Percentiles rank a stretch among this genome's conserved stretches.
Evolutionary conservation across 2,329 filamentous ascomycete genomes (phyloP).

Genomic region (Penicillium sclerotiorum): DNA sequence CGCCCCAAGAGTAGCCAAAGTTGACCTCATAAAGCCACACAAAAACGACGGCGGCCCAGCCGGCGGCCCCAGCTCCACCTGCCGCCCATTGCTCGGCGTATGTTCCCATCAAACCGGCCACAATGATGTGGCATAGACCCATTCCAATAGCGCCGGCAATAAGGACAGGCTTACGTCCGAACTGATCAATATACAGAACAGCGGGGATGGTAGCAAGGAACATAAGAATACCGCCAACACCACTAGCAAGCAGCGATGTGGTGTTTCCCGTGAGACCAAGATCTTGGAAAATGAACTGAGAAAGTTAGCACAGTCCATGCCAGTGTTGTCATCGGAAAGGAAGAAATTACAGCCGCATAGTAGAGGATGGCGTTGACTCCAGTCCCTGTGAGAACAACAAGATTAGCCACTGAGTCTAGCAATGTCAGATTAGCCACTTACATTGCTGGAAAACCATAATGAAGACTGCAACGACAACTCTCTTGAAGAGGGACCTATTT

Average conservation of each 20-base stretch:
- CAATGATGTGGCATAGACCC: constrained; percentile 68
- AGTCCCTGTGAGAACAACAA: constrained; percentile 15
- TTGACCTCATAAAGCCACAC: constrained; percentile 70
- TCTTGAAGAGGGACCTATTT: constrained; percentile 49
- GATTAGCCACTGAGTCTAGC: constrained; percentile 5
- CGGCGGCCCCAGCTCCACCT: constrained; percentile 60
- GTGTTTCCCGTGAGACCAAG: constrained; percentile 32
- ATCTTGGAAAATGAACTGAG: constrained; percentile 23
- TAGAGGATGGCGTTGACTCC: constrained; percentile 19
- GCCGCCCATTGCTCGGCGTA: constrained; percentile 61
- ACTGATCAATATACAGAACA: constrained; percentile 35
- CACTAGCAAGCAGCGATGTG: constrained; percentile 30
- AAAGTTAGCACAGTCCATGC: neutral
- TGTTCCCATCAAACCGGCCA: constrained; percentile 66
- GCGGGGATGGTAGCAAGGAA: constrained; percentile 34
- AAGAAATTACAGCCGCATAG: constrained; percentile 9
- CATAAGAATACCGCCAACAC: constrained; percentile 33
- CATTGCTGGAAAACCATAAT: no score
- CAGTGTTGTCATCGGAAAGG: neutral
- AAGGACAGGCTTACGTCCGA: constrained; percentile 36
- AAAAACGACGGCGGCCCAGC: constrained; percentile 64
- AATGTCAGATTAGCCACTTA: neutral
- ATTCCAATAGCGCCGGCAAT: constrained; percentile 64
- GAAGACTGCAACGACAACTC: constrained; percentile 51
- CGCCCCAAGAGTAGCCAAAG: constrained; percentile 72